phyloP scores from a whole-genome alignment of 768 basidiomycete genomes.

The Collybia nuda region DNA sequence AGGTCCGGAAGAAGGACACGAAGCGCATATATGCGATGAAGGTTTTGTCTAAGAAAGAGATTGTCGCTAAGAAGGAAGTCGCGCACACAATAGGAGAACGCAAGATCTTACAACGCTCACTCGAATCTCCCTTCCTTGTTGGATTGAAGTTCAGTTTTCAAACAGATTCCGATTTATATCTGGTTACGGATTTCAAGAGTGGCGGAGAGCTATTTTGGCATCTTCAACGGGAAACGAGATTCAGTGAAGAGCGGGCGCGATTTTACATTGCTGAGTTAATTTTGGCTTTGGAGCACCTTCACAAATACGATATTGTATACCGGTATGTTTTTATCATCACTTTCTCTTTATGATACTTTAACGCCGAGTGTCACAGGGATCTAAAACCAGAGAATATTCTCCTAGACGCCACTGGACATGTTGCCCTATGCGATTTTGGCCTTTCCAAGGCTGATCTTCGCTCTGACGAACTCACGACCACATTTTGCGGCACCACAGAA shows the following conservation, averaged over 20 bases:
- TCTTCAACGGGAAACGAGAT: constrained; percentile 92
- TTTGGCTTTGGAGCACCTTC: constrained; percentile 92
- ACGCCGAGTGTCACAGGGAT: constrained; percentile 52
- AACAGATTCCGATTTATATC: constrained; percentile 90
- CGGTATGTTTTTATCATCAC: constrained; percentile 50
- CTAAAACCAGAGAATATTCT: constrained; percentile 99
- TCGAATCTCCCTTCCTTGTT: constrained; percentile 96
- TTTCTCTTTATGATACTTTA: constrained; percentile 3
- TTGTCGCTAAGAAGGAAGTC: constrained; percentile 98
- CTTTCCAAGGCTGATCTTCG: constrained; percentile 95
- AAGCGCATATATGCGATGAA: constrained; percentile 99
- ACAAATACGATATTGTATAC: constrained; percentile 95
- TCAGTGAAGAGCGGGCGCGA: constrained; percentile 88
- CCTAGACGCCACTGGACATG: constrained; percentile 96
- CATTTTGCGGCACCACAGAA: constrained; percentile 98
- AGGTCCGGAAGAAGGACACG: constrained; percentile 97
- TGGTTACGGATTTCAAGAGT: constrained; percentile 98
- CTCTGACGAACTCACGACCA: constrained; percentile 95
- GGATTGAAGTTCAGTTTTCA: constrained; percentile 99
- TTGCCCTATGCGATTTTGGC: constrained; percentile 98
- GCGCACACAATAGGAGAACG: constrained; percentile 99
- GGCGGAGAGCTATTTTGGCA: constrained; percentile 99
- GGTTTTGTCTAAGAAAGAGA: constrained; percentile 97
- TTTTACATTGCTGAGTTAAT: constrained; percentile 98
- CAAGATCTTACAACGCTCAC: constrained; percentile 92